Percentiles rank a stretch among this genome's conserved stretches.
These are phyloP conservation scores for Secale cereale DNA, from an alignment of 176 grass and related monocot species.

Conservation along the genomic window DNA sequence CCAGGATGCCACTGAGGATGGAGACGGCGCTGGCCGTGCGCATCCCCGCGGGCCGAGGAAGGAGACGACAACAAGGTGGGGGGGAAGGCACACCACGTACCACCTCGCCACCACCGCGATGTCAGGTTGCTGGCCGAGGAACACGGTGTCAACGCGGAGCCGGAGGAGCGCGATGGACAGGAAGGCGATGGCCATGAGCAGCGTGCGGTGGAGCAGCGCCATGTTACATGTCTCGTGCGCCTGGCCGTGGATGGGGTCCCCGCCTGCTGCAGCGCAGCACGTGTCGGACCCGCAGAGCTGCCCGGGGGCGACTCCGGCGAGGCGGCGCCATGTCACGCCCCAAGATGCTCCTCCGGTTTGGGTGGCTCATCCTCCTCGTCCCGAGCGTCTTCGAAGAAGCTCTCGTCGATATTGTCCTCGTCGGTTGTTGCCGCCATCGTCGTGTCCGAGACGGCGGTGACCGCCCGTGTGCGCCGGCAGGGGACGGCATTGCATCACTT, in stretches of 20 bases:
- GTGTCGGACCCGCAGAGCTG: neutral
- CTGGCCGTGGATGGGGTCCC: constrained; percentile 86
- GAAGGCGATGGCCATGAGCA: too few species aligned
- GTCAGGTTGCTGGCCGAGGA: constrained; percentile 68
- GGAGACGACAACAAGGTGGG: constrained; percentile 54
- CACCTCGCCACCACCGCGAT: constrained; percentile 42
- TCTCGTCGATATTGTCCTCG: constrained; percentile 27
- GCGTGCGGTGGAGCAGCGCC: constrained; percentile 61
- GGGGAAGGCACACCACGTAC: constrained; percentile 57
- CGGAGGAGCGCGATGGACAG: too few species aligned
- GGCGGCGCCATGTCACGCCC: neutral
- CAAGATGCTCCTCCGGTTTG: neutral
- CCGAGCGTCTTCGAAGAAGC: constrained; percentile 4
- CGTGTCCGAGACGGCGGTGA: constrained; percentile 11
- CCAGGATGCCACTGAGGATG: too few species aligned
- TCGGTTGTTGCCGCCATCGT: neutral
- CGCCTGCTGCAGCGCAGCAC: constrained; percentile 56
- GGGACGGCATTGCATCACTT: too few species aligned
- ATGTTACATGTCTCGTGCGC: constrained; percentile 67
- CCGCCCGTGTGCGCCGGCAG: neutral
- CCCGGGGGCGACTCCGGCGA: neutral
- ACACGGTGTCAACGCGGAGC: constrained; percentile 64
- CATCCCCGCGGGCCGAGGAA: constrained; percentile 25
- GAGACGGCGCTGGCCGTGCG: too few species aligned
- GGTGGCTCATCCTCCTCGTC: neutral